Base-by-base conservation (phyloP, 306 rosid species). In the Malus fusca region DNA sequence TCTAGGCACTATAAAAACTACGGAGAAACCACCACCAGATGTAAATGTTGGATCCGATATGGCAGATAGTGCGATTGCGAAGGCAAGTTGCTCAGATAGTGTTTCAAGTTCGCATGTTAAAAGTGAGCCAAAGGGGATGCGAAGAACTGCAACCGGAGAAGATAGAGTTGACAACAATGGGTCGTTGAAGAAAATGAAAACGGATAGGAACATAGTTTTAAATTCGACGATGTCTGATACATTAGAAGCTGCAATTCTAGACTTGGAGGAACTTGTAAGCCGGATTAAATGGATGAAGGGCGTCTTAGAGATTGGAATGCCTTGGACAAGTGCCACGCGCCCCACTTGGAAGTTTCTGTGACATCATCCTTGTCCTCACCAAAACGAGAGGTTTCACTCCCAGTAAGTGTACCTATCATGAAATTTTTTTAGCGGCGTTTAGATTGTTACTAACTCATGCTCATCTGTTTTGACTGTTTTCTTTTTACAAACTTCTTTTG, bases 241-340 rank as follows among this genome's bases (percentile, higher is more conserved):
- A 4, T 55, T 83, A 66, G 98, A 88, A 67, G 89, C 83, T 66
- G 83, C 93, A 63, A 43, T 94, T 67, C 52, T 88, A 84, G 95
- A 94, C 68, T 79, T 94, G 87, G 98, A 92, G 87, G 96, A 90
- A 65, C 93, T 94, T 80, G 77, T 90, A 52, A 83, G 77, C 80
- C 79, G 81, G 72, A 67, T 92, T 42, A 94, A 92, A 80, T 89
- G 95, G 97, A 84, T 86, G 73, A 92, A 83, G 85, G 55, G 76
- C 70, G 11, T 85, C 67, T 70, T 90, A 79, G 87, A 83, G 30
- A 66, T 70, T 66, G 90, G 86, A 71, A 79, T 53, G 72, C 85
- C 91, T 75, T 30, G 71, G 31, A 82, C 90, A 37, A 76, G 73
- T 81, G 63, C 62, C 23, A 46, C 58, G 31, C 63, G 28, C 66